Evolutionary conservation across 2,329 filamentous ascomycete genomes (phyloP).

Genomic region (Orbilia blumenaviensis): DNA sequence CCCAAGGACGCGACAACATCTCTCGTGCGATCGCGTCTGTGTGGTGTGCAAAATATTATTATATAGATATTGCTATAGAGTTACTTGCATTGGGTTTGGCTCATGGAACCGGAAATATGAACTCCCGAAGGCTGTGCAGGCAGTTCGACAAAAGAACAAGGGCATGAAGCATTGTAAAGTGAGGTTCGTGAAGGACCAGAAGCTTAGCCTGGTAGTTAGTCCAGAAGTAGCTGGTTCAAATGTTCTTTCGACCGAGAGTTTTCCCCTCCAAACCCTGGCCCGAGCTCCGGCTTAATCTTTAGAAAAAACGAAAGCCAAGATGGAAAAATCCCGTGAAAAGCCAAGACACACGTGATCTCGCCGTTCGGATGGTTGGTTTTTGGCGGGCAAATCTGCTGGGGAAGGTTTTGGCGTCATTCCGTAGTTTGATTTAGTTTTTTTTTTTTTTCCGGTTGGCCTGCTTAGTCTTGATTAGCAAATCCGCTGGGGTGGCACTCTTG

Average conservation of each 20-base stretch:
- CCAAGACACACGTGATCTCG: constrained; percentile 13
- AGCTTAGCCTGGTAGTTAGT: too few species aligned
- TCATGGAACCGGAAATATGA: constrained; percentile 6
- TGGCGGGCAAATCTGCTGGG: neutral
- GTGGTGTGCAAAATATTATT: too few species aligned
- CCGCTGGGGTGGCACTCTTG: neutral
- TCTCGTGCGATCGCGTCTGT: too few species aligned
- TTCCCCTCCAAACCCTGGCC: neutral
- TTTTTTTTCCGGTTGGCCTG: neutral
- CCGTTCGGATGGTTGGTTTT: constrained; percentile 4
- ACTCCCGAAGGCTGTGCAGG: neutral
- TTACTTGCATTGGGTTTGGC: too few species aligned
- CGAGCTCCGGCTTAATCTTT: neutral
- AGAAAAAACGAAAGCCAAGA: neutral
- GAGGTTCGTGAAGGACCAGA: too few species aligned
- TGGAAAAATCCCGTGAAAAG: constrained; percentile 1
- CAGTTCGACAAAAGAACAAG: too few species aligned
- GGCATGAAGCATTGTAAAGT: too few species aligned
- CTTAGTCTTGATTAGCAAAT: constrained; percentile 14
- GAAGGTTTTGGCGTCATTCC: too few species aligned
- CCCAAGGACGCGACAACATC: too few species aligned
- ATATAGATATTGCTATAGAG: too few species aligned
- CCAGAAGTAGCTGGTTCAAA: neutral
- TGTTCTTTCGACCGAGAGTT: constrained; percentile 12
- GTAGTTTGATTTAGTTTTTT: neutral